A percentile compares a stretch with the other conserved stretches of the same genome.
Evolutionary conservation across 148 eudicot genomes (phyloP).

Genomic region (Heliosperma pusillum): DNA sequence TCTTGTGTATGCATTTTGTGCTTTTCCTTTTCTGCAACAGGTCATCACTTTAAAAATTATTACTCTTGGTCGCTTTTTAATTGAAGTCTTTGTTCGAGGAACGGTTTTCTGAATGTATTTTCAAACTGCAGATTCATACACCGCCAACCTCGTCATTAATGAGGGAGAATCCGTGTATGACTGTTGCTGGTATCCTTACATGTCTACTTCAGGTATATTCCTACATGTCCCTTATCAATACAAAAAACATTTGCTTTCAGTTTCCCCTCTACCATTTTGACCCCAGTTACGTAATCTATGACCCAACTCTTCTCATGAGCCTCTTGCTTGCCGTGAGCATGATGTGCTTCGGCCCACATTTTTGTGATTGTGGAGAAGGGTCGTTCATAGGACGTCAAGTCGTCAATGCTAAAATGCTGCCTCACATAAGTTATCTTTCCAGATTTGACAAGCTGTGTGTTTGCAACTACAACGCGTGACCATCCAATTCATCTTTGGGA

Average conservation of each 20-base stretch:
- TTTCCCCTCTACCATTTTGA: background rate
- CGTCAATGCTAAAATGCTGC: background rate
- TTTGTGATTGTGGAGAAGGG: background rate
- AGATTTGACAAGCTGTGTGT: conserved; percentile 84
- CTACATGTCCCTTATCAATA: conserved; percentile 5
- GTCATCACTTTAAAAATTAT: background rate
- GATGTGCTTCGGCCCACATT: background rate
- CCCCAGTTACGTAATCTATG: background rate
- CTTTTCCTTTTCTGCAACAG: background rate
- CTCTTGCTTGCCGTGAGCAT: conserved; percentile 1
- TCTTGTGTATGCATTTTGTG: background rate
- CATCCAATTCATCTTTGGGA: conserved; percentile 99
- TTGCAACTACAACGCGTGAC: conserved; percentile 92
- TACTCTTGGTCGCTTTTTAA: background rate
- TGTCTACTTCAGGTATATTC: conserved; percentile 83
- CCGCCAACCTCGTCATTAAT: conserved; percentile 52
- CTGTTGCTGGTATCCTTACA: conserved; percentile 92
- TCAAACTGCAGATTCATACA: conserved; percentile 65
- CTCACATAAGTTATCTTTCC: conserved; percentile 25
- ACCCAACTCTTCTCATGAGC: background rate
- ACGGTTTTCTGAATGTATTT: conserved; percentile 3
- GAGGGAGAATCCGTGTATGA: conserved; percentile 98
- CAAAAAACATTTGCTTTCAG: background rate
- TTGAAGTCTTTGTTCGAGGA: conserved; percentile 1
- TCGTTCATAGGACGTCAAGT: background rate